Evolutionary conservation across 2,329 filamentous ascomycete genomes (phyloP).

Genomic region (Pseudofabraea citricarpa): DNA sequence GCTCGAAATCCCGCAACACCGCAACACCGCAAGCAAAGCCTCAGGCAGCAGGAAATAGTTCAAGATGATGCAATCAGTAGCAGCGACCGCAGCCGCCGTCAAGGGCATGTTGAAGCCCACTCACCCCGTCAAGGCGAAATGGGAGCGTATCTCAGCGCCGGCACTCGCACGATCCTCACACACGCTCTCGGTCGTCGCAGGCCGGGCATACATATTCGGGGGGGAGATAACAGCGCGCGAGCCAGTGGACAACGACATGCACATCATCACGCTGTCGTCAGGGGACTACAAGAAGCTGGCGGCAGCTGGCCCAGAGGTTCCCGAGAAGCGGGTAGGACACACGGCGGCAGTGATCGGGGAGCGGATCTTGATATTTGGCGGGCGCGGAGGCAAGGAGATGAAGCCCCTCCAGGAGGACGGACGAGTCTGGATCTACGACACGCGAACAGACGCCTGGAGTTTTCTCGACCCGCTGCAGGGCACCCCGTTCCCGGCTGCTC

Average conservation of each 20-base stretch:
- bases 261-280: slow-evolving; percentile 52
- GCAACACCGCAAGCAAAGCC: not conserved
- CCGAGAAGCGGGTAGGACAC: slow-evolving; percentile 67
- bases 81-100: slow-evolving; percentile 15
- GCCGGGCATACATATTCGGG: slow-evolving; percentile 68
- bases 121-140: slow-evolving; percentile 46
- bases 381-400: slow-evolving; percentile 66
- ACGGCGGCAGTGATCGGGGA: slow-evolving; percentile 63
- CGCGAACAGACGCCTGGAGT: slow-evolving; percentile 58
- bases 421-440: slow-evolving; percentile 72
- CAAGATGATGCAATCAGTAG: slow-evolving; percentile 24
- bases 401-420: slow-evolving; percentile 69
- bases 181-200: slow-evolving; percentile 54
- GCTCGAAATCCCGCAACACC: no score
- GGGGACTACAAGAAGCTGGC: slow-evolving; percentile 57
- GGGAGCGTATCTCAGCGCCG: slow-evolving; percentile 51
- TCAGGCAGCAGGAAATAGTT: not conserved
- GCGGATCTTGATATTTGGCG: slow-evolving; percentile 77
- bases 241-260: slow-evolving; percentile 69
- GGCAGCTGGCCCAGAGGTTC: slow-evolving; percentile 41
- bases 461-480: slow-evolving; percentile 51
- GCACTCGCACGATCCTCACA: slow-evolving; percentile 70
- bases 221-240: slow-evolving; percentile 64
- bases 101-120: slow-evolving; percentile 22
- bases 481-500: slow-evolving; percentile 51